phyloP scores from a whole-genome alignment of 2,329 filamentous ascomycete genomes.

The Clonostachys byssicola region DNA sequence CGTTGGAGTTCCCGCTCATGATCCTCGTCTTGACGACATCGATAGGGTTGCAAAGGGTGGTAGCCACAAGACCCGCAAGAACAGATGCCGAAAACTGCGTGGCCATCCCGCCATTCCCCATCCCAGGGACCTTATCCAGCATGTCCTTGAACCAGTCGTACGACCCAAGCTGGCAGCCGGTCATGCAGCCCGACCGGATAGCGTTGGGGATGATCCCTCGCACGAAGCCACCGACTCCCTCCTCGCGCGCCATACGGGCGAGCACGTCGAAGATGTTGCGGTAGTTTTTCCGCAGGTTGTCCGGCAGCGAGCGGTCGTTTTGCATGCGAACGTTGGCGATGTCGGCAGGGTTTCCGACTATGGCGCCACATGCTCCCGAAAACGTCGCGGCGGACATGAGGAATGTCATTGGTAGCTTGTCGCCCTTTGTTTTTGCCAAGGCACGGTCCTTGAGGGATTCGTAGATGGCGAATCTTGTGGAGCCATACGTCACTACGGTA shows the following conservation, averaged over 20 bases:
- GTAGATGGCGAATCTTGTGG: not conserved
- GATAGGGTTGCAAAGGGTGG: not conserved
- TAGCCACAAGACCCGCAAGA: not conserved
- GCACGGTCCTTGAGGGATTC: not conserved
- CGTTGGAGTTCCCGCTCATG: not conserved
- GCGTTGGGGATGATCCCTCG: not conserved
- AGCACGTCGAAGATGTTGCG: constrained; percentile 91
- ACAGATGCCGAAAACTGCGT: not conserved
- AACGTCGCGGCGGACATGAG: not conserved
- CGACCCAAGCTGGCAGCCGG: not conserved
- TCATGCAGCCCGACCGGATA: not conserved
- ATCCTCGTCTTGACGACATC: not conserved
- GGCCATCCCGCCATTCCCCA: not conserved
- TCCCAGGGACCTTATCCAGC: not conserved
- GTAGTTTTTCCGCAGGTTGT: constrained; percentile 86
- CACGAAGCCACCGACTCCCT: constrained; percentile 54
- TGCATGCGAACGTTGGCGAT: constrained; percentile 97
- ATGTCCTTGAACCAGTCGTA: not conserved
- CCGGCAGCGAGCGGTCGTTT: constrained; percentile 85
- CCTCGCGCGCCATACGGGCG: constrained; percentile 69
- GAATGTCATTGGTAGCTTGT: not conserved
- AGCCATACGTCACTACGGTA: not conserved
- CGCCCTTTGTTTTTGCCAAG: not conserved
- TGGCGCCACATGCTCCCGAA: constrained; percentile 41
- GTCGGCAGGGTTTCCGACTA: constrained; percentile 95